phyloP scores from a whole-genome alignment of 208 protist species.

The Leishmania guyanensis region DNA sequence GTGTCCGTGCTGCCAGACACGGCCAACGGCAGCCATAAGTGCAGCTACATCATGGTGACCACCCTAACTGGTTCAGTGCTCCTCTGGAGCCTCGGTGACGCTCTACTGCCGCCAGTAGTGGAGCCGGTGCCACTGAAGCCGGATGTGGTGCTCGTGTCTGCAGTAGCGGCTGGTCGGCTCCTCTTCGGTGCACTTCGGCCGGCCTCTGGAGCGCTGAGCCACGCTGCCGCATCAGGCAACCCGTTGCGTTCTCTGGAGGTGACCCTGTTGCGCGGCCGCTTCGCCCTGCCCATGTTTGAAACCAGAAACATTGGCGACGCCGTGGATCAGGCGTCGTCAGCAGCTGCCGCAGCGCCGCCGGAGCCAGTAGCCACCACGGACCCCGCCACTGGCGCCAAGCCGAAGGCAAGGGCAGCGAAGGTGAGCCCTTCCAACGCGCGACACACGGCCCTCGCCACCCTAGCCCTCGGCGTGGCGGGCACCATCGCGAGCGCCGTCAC shows the following conservation, averaged over 20 bases:
- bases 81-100: conserved; percentile 55
- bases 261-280: conserved; percentile 66
- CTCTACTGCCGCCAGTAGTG: conserved; percentile 43
- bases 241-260: conserved; percentile 29
- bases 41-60: conserved; percentile 28
- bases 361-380: background rate
- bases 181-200: conserved; percentile 45
- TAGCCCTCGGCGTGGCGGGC: conserved; percentile 17
- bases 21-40: conserved; percentile 6
- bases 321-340: conserved; percentile 9
- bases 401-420: conserved; percentile 1
- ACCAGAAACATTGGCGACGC: conserved; percentile 29
- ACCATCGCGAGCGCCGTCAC: conserved; percentile 16
- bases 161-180: conserved; percentile 32
- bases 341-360: background rate
- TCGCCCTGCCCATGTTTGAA: conserved; percentile 75
- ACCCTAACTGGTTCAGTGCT: conserved; percentile 31
- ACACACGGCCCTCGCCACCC: conserved; percentile 17
- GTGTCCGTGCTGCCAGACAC: conserved; percentile 46
- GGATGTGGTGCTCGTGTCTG: conserved; percentile 52
- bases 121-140: conserved; percentile 65
- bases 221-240: background rate
- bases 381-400: conserved; percentile 18
- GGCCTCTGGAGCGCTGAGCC: background rate
- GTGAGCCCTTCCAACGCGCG: background rate